phyloP scores from a whole-genome alignment of 2,329 filamentous ascomycete genomes.

The Dactylonectria macrodidyma region DNA sequence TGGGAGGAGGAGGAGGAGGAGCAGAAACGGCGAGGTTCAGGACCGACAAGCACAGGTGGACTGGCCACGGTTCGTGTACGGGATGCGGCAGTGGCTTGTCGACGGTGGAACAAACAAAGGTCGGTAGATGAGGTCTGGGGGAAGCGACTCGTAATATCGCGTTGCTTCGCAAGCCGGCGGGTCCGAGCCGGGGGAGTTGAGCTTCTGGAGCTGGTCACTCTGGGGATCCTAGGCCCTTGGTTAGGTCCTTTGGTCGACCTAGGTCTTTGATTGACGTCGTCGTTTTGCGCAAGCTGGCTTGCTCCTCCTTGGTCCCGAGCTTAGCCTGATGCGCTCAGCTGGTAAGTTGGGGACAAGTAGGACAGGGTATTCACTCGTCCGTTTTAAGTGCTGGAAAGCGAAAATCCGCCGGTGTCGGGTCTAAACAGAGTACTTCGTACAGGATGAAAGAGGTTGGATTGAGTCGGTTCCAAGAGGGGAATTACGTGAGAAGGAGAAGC shows the following conservation, averaged over 20 bases:
- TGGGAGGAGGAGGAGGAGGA: constrained; percentile 19
- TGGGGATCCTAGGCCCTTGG: constrained; percentile 12
- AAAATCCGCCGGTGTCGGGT: neutral
- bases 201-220: constrained; percentile 15
- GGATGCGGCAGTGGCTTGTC: constrained; percentile 22
- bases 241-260: constrained; percentile 13
- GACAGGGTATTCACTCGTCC: neutral
- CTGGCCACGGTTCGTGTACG: constrained; percentile 36
- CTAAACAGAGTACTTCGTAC: constrained; percentile 1
- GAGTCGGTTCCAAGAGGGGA: constrained; percentile 27
- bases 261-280: constrained; percentile 43
- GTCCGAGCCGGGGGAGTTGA: constrained; percentile 25
- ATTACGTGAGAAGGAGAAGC: constrained; percentile 9
- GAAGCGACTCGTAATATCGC: constrained; percentile 28
- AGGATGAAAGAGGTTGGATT: constrained; percentile 13
- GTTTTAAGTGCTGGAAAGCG: neutral
- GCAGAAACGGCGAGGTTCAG: constrained; percentile 21
- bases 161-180: constrained; percentile 32
- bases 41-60: constrained; percentile 19
- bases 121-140: constrained; percentile 19
- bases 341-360: neutral
- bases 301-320: constrained; percentile 8
- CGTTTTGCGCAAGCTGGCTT: constrained; percentile 25
- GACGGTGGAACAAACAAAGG: constrained; percentile 19
- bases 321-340: constrained; percentile 3